Evolutionary conservation across 2,329 filamentous ascomycete genomes (phyloP).

Genomic region (Stromatinia cepivora): DNA sequence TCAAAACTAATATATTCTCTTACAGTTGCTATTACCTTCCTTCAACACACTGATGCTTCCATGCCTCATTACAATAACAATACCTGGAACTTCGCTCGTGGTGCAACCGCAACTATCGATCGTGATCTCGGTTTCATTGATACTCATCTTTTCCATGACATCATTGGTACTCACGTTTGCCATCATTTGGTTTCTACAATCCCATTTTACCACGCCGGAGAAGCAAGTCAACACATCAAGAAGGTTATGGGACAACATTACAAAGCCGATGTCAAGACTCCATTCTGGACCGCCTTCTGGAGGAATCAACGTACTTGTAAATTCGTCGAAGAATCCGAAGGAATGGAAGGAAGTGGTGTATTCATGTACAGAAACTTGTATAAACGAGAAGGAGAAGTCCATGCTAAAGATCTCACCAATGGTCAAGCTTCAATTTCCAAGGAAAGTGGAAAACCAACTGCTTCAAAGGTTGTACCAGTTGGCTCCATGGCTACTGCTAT

Average conservation of each 20-base stretch:
- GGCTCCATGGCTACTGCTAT: constrained; percentile 36
- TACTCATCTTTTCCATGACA: constrained; percentile 65
- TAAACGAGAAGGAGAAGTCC: constrained; percentile 34
- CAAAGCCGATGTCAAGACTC: constrained; percentile 45
- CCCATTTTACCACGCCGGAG: constrained; percentile 60
- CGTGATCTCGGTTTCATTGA: constrained; percentile 65
- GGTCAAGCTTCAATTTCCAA: constrained; percentile 18
- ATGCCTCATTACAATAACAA: constrained; percentile 60
- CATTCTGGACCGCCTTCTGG: constrained; percentile 43
- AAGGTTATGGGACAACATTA: constrained; percentile 58
- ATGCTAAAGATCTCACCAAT: constrained; percentile 30
- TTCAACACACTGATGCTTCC: constrained; percentile 65
- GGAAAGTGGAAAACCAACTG: constrained; percentile 23
- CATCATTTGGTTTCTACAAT: constrained; percentile 64
- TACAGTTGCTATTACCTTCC: constrained; percentile 70
- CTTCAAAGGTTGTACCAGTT: constrained; percentile 16
- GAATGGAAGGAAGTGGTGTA: constrained; percentile 40
- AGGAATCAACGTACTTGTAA: constrained; percentile 40
- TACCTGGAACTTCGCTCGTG: constrained; percentile 62
- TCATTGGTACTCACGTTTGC: constrained; percentile 64
- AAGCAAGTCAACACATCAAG: constrained; percentile 58
- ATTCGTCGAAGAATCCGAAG: constrained; percentile 42
- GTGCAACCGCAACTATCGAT: constrained; percentile 63
- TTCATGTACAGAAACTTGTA: constrained; percentile 41
- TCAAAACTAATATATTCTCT: constrained; percentile 30